Evolutionary conservation across 1,139 yeast species (phyloP).

Genomic region (Hemisphaericaspora lyxosophila): DNA sequence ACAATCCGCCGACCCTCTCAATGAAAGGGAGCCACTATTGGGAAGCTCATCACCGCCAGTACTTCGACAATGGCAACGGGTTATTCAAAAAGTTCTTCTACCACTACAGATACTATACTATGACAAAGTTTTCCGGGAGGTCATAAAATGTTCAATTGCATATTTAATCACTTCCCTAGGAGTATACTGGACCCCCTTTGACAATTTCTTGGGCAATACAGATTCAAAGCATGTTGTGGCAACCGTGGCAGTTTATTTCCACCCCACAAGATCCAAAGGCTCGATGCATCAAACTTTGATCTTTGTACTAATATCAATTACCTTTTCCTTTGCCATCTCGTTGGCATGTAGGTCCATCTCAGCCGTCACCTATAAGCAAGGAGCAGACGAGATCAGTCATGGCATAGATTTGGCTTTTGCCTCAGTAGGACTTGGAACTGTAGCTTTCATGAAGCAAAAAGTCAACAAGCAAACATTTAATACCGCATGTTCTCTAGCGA

Average conservation of each 20-base stretch:
- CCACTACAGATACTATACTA: constrained; percentile 12
- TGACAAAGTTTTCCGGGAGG: constrained; percentile 26
- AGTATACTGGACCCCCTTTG: constrained; percentile 64
- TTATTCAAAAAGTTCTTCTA: constrained; percentile 1
- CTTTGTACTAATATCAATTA: constrained; percentile 57
- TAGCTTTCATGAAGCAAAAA: constrained; percentile 69
- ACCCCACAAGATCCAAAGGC: constrained; percentile 77
- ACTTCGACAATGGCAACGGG: constrained; percentile 1
- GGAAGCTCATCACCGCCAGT: constrained; percentile 5
- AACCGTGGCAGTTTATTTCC: constrained; percentile 82
- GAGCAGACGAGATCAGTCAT: constrained; percentile 53
- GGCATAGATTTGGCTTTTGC: constrained; percentile 55
- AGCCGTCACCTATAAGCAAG: constrained; percentile 44
- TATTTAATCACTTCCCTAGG: constrained; percentile 72
- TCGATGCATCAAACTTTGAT: constrained; percentile 74
- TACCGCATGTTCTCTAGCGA: constrained; percentile 78
- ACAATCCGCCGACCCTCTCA: background rate
- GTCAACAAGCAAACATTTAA: constrained; percentile 70
- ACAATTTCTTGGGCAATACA: constrained; percentile 57
- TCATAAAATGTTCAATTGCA: constrained; percentile 68
- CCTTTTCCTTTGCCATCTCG: constrained; percentile 58
- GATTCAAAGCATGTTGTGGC: constrained; percentile 83
- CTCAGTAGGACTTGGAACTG: constrained; percentile 58
- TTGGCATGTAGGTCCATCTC: constrained; percentile 55
- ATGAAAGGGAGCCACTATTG: constrained; percentile 9